Evolutionary conservation across 257 asterid genomes (phyloP), one percentile per base, ranked within the genome.

Genomic region (Buddleja alternifolia): DNA sequence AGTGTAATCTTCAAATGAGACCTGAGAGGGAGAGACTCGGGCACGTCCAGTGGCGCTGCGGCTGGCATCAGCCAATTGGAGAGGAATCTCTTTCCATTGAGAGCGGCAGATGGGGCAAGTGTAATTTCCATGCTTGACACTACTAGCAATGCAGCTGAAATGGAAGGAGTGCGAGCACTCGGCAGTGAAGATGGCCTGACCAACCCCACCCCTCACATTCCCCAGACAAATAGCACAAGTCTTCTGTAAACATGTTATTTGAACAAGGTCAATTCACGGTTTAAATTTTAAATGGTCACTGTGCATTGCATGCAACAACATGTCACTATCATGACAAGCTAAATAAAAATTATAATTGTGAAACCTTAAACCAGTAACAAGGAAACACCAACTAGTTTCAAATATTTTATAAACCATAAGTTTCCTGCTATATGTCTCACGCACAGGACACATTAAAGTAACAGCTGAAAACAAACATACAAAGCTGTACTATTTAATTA

Each of bases 111-210:
- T 59, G 40, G 84, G 84, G 56, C 84, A 79, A 29, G 61, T 66
- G 47, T 59, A 65, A 42, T 72, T 72, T 51, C 84, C 81, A 67
- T 75, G 78, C 51, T 60, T 75, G 47, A 79, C 81, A 34, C 75
- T 75, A 67, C 64, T 58, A 51, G 76, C 65, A 25, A 75, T 75
- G 63, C 84, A 79, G 59, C 76, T 75, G 17, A 75, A 75, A 42
- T 79, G 84, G 71, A 75, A 79, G 48, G 73, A 25, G 70, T 79
- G 84, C 4, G 73, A 72, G 73, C 84, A 79, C 56, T 79, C 84
- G 10, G 78, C 84, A 6, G 81, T 79, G 69, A 79, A 79, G 44
- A 79, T 67, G 37, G 84, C 84, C 46, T 72, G 78, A 45, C 81
- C 81, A 51, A 54, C 67, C 53, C 78, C 78, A 21, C 17, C 47